Conservation (phyloP, 2,329 filamentous ascomycete genomes). For the Emergomyces orientalis region DNA sequence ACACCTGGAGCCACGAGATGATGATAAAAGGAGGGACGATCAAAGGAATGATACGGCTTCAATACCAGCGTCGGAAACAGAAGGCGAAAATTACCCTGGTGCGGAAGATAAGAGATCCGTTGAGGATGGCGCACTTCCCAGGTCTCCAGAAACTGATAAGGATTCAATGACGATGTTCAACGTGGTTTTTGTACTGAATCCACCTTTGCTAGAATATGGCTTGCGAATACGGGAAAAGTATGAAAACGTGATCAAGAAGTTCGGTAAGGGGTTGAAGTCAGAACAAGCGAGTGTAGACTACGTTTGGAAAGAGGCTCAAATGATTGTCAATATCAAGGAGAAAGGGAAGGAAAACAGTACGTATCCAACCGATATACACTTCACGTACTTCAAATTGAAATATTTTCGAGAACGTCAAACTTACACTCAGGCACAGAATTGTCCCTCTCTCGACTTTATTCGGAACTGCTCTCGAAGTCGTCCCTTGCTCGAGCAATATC, state of each 20-base stretch:
- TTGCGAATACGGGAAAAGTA: constrained; percentile 69
- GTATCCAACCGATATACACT: neutral
- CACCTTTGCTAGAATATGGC: constrained; percentile 67
- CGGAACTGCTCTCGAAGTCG: constrained; percentile 49
- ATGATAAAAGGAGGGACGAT: constrained; percentile 26
- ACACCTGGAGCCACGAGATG: constrained; percentile 28
- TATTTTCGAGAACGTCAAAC: constrained; percentile 1
- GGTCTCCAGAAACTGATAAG: constrained; percentile 33
- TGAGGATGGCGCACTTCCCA: constrained; percentile 18
- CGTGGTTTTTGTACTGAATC: constrained; percentile 82
- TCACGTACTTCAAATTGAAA: neutral
- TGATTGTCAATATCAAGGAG: constrained; percentile 70
- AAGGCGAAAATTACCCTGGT: constrained; percentile 21
- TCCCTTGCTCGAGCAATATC: constrained; percentile 74
- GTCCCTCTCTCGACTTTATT: constrained; percentile 32
- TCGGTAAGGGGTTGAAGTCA: constrained; percentile 86
- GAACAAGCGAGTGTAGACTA: constrained; percentile 85
- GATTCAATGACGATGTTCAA: constrained; percentile 93
- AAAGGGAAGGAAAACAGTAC: constrained; percentile 58
- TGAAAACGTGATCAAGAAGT: constrained; percentile 79
- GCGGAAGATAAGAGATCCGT: constrained; percentile 19
- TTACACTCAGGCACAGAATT: constrained; percentile 22
- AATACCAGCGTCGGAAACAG: constrained; percentile 3
- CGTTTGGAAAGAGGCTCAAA: constrained; percentile 82
- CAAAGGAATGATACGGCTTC: neutral